A percentile compares a stretch with the other conserved stretches of the same genome.
phyloP scores from a whole-genome alignment of 2,329 filamentous ascomycete species.

The Huntiella moniliformis region DNA sequence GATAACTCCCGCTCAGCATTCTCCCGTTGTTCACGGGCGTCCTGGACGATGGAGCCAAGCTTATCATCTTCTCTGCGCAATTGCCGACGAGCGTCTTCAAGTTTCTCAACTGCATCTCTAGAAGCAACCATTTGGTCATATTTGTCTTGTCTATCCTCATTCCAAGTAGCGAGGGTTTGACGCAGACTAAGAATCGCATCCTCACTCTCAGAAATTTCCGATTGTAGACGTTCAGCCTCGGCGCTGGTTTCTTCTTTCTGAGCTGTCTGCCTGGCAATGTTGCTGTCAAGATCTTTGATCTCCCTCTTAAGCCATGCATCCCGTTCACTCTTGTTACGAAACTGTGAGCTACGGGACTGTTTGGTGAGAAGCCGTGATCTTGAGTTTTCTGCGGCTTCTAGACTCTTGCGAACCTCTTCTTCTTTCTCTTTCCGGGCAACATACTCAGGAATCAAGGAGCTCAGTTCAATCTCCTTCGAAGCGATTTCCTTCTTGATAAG shows the following conservation, averaged over 20 bases:
- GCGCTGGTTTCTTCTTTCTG: constrained; percentile 71
- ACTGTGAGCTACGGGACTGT: constrained; percentile 73
- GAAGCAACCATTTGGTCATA: constrained; percentile 57
- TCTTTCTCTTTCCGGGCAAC: constrained; percentile 57
- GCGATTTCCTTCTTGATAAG: constrained; percentile 56
- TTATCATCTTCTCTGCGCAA: constrained; percentile 81
- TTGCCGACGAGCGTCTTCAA: constrained; percentile 73
- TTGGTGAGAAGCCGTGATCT: constrained; percentile 74
- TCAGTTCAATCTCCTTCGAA: constrained; percentile 57
- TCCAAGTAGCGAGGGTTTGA: constrained; percentile 58
- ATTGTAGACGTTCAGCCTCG: constrained; percentile 55
- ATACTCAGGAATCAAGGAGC: constrained; percentile 57
- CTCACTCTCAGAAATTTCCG: constrained; percentile 53
- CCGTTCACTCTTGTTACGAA: constrained; percentile 72
- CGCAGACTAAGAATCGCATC: constrained; percentile 52
- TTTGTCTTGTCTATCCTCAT: constrained; percentile 52
- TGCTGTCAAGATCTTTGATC: constrained; percentile 60
- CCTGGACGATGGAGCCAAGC: constrained; percentile 57
- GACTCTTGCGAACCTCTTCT: constrained; percentile 45
- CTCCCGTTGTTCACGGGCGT: constrained; percentile 57
- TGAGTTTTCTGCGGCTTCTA: constrained; percentile 58
- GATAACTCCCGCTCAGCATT: constrained; percentile 60
- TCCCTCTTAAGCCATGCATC: constrained; percentile 67
- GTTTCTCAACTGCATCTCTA: constrained; percentile 56
- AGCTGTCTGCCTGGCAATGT: constrained; percentile 62